phyloP scores from a whole-genome alignment of 2,329 filamentous ascomycete genomes.

The Talaromyces sp. region DNA sequence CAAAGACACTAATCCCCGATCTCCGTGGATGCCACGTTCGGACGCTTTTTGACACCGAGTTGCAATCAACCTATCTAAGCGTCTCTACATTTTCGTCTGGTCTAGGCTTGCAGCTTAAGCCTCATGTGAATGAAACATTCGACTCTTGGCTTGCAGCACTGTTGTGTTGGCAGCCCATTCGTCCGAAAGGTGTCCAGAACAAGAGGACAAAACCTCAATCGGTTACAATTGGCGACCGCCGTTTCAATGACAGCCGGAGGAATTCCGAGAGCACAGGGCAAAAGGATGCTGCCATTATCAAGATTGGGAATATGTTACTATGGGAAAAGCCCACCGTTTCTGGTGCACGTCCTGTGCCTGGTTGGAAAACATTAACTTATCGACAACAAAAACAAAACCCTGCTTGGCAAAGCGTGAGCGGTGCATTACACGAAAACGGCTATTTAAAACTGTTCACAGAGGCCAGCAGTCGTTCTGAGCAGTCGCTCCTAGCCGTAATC shows the following conservation, averaged over 20 bases:
- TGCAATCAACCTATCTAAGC: constrained; percentile 43
- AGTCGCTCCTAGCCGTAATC: constrained; percentile 72
- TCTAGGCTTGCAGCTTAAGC: constrained; percentile 43
- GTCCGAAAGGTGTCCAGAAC: constrained; percentile 46
- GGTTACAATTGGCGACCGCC: constrained; percentile 39
- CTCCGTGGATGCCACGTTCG: constrained; percentile 46
- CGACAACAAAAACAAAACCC: constrained; percentile 53
- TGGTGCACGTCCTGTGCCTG: constrained; percentile 28
- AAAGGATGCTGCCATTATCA: constrained; percentile 82
- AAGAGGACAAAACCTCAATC: constrained; percentile 47
- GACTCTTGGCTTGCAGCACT: constrained; percentile 50
- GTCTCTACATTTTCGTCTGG: constrained; percentile 45
- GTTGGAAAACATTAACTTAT: constrained; percentile 47
- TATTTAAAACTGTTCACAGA: constrained; percentile 88
- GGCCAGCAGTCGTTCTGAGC: constrained; percentile 52
- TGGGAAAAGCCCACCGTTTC: constrained; percentile 72
- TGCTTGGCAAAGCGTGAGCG: constrained; percentile 86
- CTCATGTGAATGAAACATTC: constrained; percentile 47
- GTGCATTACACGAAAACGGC: constrained; percentile 89
- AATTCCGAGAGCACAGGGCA: constrained; percentile 46
- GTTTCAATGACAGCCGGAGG: constrained; percentile 38
- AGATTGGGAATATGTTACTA: constrained; percentile 82
- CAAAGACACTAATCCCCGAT: constrained; percentile 46
- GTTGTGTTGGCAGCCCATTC: constrained; percentile 48
- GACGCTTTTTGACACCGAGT: constrained; percentile 43